Percentiles rank a stretch among this genome's conserved stretches.
Conservation (phyloP, 371 early-diverging fungal species). For the Mucor plumbeus region DNA sequence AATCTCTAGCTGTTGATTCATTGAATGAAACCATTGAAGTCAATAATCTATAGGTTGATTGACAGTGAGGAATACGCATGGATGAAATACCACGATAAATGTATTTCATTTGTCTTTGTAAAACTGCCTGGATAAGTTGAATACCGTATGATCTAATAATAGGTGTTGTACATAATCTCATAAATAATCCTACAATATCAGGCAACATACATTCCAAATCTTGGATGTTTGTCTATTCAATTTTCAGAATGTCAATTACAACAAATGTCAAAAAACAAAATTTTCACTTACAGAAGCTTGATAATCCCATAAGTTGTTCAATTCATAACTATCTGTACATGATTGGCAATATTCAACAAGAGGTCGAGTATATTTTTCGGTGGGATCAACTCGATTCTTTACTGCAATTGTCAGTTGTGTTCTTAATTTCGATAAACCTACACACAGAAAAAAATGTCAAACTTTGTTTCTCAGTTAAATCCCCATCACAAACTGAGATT, state of each 20-base stretch:
- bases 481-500: neutral
- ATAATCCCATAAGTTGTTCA: conserved; percentile 51
- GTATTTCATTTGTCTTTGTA: conserved; percentile 71
- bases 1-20: conserved; percentile 42
- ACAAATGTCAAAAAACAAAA: neutral
- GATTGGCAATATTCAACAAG: conserved; percentile 55
- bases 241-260: neutral
- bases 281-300: conserved; percentile 39
- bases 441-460: no score
- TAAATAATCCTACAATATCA: conserved; percentile 48
- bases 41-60: conserved; percentile 45
- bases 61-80: conserved; percentile 56
- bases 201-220: conserved; percentile 50
- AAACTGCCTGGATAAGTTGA: conserved; percentile 41
- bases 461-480: neutral
- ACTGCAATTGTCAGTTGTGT: conserved; percentile 41
- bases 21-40: conserved; percentile 47
- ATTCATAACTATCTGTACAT: conserved; percentile 39
- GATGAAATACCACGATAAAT: conserved; percentile 86
- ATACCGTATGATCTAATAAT: conserved; percentile 52
- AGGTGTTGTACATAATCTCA: conserved; percentile 49
- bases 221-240: conserved; percentile 41
- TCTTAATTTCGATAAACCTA: conserved; percentile 35
- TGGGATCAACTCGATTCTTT: conserved; percentile 47
- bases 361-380: conserved; percentile 43